Conservation (phyloP, 1,139 yeast species). For the Blastobotrys ciferrii region DNA sequence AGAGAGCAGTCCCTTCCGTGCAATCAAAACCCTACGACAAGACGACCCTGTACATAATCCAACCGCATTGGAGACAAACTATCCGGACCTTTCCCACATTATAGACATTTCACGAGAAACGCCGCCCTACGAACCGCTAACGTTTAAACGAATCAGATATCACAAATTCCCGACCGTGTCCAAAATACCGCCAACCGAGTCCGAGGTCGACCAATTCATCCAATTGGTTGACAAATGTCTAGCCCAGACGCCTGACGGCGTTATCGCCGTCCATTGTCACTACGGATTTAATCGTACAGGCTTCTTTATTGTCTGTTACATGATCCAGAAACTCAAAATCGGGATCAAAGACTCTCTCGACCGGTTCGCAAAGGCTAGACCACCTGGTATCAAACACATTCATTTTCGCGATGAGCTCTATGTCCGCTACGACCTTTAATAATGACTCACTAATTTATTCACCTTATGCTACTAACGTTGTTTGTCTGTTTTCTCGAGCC, state of each 20-base stretch:
- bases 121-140: slow-evolving; percentile 68
- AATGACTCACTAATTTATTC: slow-evolving; percentile 1
- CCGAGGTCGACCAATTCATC: slow-evolving; percentile 57
- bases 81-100: slow-evolving; percentile 54
- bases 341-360: slow-evolving; percentile 61
- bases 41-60: slow-evolving; percentile 66
- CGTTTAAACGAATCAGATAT: slow-evolving; percentile 54
- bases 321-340: slow-evolving; percentile 61
- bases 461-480: neutral
- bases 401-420: slow-evolving; percentile 75
- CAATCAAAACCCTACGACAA: slow-evolving; percentile 74
- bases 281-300: slow-evolving; percentile 83
- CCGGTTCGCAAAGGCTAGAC: slow-evolving; percentile 56
- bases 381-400: slow-evolving; percentile 75
- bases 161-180: slow-evolving; percentile 77
- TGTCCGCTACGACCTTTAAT: slow-evolving; percentile 48
- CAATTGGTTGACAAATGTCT: slow-evolving; percentile 50
- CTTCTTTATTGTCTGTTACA: slow-evolving; percentile 65
- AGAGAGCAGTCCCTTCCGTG: slow-evolving; percentile 53
- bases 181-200: slow-evolving; percentile 68
- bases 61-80: slow-evolving; percentile 45
- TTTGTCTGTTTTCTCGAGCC: neutral
- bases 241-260: slow-evolving; percentile 29
- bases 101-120: slow-evolving; percentile 74
- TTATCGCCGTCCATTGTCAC: slow-evolving; percentile 73